Evolutionary conservation across 805 yeast genomes (phyloP).

Genomic region (Candida xiaguanensis): DNA sequence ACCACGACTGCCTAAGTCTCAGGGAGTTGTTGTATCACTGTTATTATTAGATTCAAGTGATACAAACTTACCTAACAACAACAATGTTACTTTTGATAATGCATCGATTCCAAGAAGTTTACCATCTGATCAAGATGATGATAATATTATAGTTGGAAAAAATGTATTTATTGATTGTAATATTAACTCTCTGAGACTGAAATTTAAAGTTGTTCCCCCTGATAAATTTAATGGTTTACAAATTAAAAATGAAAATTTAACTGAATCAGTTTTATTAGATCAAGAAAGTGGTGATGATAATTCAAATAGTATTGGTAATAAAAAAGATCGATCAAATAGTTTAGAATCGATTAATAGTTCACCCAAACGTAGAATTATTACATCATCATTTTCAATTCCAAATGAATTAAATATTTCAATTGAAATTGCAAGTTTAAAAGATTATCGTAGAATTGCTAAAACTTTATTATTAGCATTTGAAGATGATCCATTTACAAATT

Average conservation of each 20-base stretch:
- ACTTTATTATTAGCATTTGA: conserved; percentile 52
- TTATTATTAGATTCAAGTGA: neutral
- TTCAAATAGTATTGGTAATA: neutral
- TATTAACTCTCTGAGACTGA: conserved; percentile 11
- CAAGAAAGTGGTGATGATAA: neutral
- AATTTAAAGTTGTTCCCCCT: conserved; percentile 6
- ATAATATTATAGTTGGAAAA: neutral
- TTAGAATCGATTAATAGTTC: conserved; percentile 2
- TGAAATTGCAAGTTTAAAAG: conserved; percentile 29
- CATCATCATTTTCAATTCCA: conserved; percentile 11
- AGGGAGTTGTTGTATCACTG: conserved; percentile 16
- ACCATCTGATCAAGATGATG: neutral
- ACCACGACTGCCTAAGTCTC: conserved; percentile 40
- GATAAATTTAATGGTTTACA: conserved; percentile 2
- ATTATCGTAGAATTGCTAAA: conserved; percentile 53
- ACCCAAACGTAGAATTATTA: conserved; percentile 1
- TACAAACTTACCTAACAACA: neutral
- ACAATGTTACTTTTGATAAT: neutral
- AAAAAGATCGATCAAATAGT: conserved; percentile 6
- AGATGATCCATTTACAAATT: conserved; percentile 52
- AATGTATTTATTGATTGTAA: neutral
- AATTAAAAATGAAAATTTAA: neutral
- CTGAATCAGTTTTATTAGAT: neutral
- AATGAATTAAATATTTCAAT: conserved; percentile 16
- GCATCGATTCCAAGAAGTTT: conserved; percentile 3